Evolutionary conservation across 306 rosid genomes (phyloP), one percentile per base, ranked within the genome.

Genomic region (Prunus salicina): DNA sequence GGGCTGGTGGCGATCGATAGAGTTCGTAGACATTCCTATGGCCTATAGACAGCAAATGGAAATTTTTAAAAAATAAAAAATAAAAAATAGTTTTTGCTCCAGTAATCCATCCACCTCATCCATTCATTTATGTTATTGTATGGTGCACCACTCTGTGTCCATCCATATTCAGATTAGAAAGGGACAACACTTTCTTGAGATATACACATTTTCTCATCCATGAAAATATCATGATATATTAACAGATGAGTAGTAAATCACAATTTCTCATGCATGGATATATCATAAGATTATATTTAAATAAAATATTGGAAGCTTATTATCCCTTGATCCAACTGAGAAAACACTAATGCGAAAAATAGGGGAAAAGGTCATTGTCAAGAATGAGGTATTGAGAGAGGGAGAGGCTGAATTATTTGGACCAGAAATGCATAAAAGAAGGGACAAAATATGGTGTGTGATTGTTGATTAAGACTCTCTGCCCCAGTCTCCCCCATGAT

Each of bases 121-220:
- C 72, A 32, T 65, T 38, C 79, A 34, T 65, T 62, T 55, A 60
- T 64, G 16, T 49, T 61, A 66, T 55, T n/a, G 77, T 20, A 55
- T 57, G 80, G 72, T 82, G 75, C 77, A 56, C 69, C 79, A 74
- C 73, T 74, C 62, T 52, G 64, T 57, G 43, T 34, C 32, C 14
- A 9, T 50, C 27, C 63, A 20, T 30, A 50, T 81, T 28, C 55
- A 75, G 4, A 12, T 4, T 18, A 53, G 64, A 70, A 50, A 71
- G 12, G 3, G 72, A 64, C 72, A 67, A 20, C 25, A 49, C 70
- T 52, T 74, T 22, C 27, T 30, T 67, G 57, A 15, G 16, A 51
- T 50, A 65, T 19, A 58, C 52, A 20, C 25, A 66, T 67, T 53
- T 60, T 62, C 46, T 76, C 73, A 53, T 66, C 65, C 66, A 66